Evolutionary conservation across 768 basidiomycete genomes (phyloP), one percentile per base, ranked within the genome.

Genomic region (Daedalea quercina): DNA sequence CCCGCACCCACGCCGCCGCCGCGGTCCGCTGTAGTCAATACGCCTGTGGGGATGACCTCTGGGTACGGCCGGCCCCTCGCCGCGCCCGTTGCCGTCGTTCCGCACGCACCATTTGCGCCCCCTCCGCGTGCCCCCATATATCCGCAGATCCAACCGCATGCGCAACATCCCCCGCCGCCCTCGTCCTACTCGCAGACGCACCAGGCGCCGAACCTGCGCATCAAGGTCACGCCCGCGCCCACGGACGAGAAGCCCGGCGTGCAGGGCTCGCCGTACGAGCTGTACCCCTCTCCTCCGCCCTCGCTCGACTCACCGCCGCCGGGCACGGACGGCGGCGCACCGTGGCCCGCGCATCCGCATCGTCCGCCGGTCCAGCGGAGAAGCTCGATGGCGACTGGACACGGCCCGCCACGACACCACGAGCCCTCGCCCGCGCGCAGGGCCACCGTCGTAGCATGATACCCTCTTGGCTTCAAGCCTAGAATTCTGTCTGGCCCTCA

Each of bases 251-350:
- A 55, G 23, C 34, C 53, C 35, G 33, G 15, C 22, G 26, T 53
- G 3, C 17, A 44, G 23, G 34, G 51, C 4, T 63, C 66, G 22
- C 67, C 66, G 4, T 52, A 62, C 12, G 63, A 66, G 26, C 68
- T 68, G 31, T 73, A 73, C 46, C 71, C 71, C 8, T 72, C 71
- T 1, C 71, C 71, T 1, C 71, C 71, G 25, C 61, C 67, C n/a
- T 73, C 71, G 44, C 55, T 70, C 47, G 71, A 73, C 62, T 70
- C 68, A 25, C 70, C 71, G 22, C 70, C 70, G 9, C 54, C 59
- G 26, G 62, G 54, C 35, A 52, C 50, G 22, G 41, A 43, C 22
- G 42, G 41, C 43, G 31, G 35, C 37, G 23, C 45, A 9, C 28
- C 47, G 6, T 22, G 41, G 8, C 28, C 47, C 0, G 48, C 57